These are phyloP conservation scores for Serpula lacrymans DNA, from an alignment of 768 basidiomycete species.

Conservation along the genomic window DNA sequence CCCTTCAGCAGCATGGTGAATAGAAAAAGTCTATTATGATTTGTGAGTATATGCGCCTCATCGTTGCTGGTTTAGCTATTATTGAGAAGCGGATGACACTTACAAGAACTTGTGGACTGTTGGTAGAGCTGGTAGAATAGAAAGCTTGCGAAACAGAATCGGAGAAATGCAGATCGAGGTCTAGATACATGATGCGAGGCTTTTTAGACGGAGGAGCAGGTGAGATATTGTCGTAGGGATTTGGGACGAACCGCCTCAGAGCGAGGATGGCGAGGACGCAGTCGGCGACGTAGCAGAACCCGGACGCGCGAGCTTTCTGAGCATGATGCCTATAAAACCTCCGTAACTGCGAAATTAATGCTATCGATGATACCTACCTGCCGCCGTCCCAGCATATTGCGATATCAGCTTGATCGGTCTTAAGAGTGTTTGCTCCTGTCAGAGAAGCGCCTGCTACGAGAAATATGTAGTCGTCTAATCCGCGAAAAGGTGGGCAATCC, in stretches of 20 bases:
- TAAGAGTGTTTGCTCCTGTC: constrained; percentile 64
- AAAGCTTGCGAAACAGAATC: constrained; percentile 86
- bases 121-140: constrained; percentile 34
- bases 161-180: constrained; percentile 89
- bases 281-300: constrained; percentile 95
- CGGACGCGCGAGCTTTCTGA: constrained; percentile 70
- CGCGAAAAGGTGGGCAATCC: constrained; percentile 82
- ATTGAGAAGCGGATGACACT: constrained; percentile 7
- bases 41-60: too few relatives aligned
- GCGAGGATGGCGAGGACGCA: constrained; percentile 77
- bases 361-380: constrained; percentile 37
- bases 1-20: constrained; percentile 79
- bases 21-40: constrained; percentile 61
- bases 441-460: constrained; percentile 76
- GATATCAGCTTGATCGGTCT: constrained; percentile 47
- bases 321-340: constrained; percentile 69
- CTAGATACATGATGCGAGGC: constrained; percentile 82
- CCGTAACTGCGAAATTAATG: not conserved
- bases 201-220: constrained; percentile 26
- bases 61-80: too few relatives aligned
- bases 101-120: constrained; percentile 46
- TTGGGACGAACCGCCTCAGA: constrained; percentile 45
- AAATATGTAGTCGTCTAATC: constrained; percentile 64
- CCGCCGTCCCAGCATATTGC: constrained; percentile 94
- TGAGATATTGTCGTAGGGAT: constrained; percentile 4